Percentiles rank a stretch among this genome's conserved stretches.
These are phyloP conservation scores for Kingdonia uniflora DNA, from an alignment of 164 flowering plant genomes.

Conservation along the genomic window DNA sequence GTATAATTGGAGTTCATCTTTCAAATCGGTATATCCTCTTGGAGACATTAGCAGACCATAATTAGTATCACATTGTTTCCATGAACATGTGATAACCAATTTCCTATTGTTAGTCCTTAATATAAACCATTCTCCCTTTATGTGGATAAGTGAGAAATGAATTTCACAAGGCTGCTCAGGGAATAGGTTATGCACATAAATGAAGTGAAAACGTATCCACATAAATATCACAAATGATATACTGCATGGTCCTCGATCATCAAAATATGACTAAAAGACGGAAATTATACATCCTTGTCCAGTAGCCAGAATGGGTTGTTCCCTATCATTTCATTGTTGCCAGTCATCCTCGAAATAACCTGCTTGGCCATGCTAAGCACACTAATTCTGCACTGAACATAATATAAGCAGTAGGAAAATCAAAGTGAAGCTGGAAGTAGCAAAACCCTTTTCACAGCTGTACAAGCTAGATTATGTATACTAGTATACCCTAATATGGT, in stretches of 20 bases:
- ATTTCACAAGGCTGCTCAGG: too few species aligned
- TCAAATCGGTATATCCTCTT: too few species aligned
- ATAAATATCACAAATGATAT: background rate
- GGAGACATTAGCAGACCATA: too few species aligned
- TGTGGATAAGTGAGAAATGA: too few species aligned
- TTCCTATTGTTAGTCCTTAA: background rate
- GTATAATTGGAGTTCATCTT: too few species aligned
- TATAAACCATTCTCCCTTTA: too few species aligned
- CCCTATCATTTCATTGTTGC: conserved; percentile 26
- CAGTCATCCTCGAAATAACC: conserved; percentile 67
- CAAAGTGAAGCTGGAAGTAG: conserved; percentile 2
- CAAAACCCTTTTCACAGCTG: background rate
- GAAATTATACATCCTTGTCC: conserved; percentile 70
- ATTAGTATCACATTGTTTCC: background rate
- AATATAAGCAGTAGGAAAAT: conserved; percentile 12
- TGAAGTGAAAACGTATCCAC: too few species aligned
- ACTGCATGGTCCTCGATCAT: background rate
- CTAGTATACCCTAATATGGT: too few species aligned
- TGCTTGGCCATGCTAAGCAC: conserved; percentile 74
- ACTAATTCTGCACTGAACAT: conserved; percentile 94
- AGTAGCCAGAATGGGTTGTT: conserved; percentile 60
- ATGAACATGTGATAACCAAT: background rate
- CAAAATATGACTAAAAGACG: background rate
- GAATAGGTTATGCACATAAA: too few species aligned
- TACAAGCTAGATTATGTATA: background rate